These are phyloP conservation scores for Raphanus hybrid DNA, from an alignment of 441 rosid species.

Conservation along the genomic window DNA sequence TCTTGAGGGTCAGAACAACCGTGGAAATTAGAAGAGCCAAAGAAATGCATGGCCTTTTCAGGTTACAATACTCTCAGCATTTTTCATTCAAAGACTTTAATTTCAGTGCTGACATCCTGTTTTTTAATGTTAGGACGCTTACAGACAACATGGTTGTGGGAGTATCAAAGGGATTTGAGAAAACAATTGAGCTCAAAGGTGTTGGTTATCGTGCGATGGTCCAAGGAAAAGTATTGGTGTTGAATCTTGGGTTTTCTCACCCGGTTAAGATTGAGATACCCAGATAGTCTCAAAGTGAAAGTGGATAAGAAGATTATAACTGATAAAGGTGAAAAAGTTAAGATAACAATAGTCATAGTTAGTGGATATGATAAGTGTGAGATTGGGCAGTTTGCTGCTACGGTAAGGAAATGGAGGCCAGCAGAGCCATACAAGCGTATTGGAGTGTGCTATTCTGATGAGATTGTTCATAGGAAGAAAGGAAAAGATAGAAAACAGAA, in stretches of 20 bases:
- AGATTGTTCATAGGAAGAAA: conserved; percentile 1
- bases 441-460: not conserved
- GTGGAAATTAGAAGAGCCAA: conserved; percentile 85
- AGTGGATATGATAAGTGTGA: not conserved
- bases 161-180: conserved; percentile 93
- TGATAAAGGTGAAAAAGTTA: not conserved
- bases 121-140: conserved; percentile 65
- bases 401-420: not conserved
- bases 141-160: conserved; percentile 95
- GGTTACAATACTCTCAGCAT: conserved; percentile 52
- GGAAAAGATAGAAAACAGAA: not conserved
- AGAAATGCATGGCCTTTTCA: conserved; percentile 97
- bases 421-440: not conserved
- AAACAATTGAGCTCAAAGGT: conserved; percentile 66
- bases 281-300: conserved; percentile 43
- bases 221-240: conserved; percentile 78
- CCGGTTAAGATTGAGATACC: conserved; percentile 63
- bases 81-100: not conserved
- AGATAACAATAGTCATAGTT: not conserved
- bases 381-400: not conserved
- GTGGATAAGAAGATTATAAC: not conserved
- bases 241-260: conserved; percentile 46
- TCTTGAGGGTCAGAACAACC: conserved; percentile 63
- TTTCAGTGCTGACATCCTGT: not conserved
- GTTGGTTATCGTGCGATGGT: conserved; percentile 85